Percentiles rank a stretch among this genome's conserved stretches.
These are phyloP conservation scores for Colletotrichum sp. DNA, from an alignment of 2,329 filamentous ascomycete species.

Conservation along the genomic window DNA sequence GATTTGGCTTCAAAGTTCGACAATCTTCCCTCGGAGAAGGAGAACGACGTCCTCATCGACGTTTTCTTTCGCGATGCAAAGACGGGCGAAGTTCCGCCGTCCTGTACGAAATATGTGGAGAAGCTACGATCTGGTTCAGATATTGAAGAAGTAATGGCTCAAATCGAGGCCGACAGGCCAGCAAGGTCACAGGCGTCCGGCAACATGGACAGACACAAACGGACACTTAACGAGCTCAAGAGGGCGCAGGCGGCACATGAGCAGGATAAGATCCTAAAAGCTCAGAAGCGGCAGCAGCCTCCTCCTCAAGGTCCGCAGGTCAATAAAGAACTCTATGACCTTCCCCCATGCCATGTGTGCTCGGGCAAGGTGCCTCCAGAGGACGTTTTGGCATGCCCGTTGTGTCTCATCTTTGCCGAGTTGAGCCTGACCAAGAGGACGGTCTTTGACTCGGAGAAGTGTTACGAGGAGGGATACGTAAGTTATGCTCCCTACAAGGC, in stretches of 20 bases:
- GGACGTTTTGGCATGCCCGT: constrained; percentile 45
- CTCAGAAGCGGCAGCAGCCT: constrained; percentile 34
- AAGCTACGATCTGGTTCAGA: constrained; percentile 32
- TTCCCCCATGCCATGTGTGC: constrained; percentile 47
- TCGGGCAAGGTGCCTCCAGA: constrained; percentile 34
- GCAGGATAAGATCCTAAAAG: constrained; percentile 48
- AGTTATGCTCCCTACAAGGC: constrained; percentile 22
- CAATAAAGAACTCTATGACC: constrained; percentile 37
- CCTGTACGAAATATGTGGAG: constrained; percentile 44
- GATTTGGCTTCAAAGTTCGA: constrained; percentile 14
- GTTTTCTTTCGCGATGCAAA: constrained; percentile 39
- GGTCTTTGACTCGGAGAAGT: constrained; percentile 51
- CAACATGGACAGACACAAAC: constrained; percentile 41
- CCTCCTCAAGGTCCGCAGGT: constrained; percentile 27
- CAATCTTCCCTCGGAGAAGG: constrained; percentile 5
- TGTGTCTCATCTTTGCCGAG: constrained; percentile 48
- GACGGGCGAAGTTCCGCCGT: constrained; percentile 33
- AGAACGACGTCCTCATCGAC: constrained; percentile 11
- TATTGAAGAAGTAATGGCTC: constrained; percentile 31
- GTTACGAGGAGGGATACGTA: constrained; percentile 45
- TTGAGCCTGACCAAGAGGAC: constrained; percentile 41
- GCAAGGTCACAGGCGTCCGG: constrained; percentile 25
- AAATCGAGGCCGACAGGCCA: constrained; percentile 35
- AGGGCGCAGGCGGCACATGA: constrained; percentile 49
- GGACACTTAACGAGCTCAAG: constrained; percentile 50